A percentile compares a stretch with the other conserved stretches of the same genome.
Conservation (phyloP, 345 rosid species). For the Carallia brachiata region DNA sequence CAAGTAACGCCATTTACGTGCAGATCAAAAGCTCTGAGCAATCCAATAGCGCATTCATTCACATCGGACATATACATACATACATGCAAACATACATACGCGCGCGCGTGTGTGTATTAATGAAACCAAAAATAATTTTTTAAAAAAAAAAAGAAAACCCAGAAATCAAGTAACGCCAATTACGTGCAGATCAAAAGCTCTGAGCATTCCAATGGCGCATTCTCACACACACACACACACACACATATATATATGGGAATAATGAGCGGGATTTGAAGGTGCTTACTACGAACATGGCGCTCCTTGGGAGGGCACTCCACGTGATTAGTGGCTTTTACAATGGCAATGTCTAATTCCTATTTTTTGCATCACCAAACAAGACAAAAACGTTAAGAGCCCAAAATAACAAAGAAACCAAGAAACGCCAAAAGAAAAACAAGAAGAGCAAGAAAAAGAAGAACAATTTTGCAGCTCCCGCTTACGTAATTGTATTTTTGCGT, state of each 20-base stretch:
- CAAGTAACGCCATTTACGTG: not conserved
- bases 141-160: not conserved
- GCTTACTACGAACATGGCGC: slow-evolving; percentile 91
- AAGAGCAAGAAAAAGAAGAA: not conserved
- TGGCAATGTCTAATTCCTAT: slow-evolving; percentile 91
- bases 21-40: not conserved
- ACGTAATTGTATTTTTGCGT: too few relatives aligned
- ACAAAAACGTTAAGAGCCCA: not conserved
- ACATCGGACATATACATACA: too few relatives aligned
- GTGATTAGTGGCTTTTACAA: slow-evolving; percentile 94
- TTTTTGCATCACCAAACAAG: not conserved
- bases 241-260: not conserved
- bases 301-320: slow-evolving; percentile 95
- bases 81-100: too few relatives aligned
- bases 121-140: too few relatives aligned
- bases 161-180: not conserved
- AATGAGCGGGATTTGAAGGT: not conserved
- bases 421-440: not conserved
- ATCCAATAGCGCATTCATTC: not conserved
- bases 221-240: not conserved
- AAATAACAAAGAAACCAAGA: not conserved
- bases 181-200: not conserved
- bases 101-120: too few relatives aligned
- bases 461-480: too few relatives aligned
- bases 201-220: not conserved